These are phyloP conservation scores for Debaryomycetaceae sp. DNA, from an alignment of 1,139 yeast species.

Conservation along the genomic window DNA sequence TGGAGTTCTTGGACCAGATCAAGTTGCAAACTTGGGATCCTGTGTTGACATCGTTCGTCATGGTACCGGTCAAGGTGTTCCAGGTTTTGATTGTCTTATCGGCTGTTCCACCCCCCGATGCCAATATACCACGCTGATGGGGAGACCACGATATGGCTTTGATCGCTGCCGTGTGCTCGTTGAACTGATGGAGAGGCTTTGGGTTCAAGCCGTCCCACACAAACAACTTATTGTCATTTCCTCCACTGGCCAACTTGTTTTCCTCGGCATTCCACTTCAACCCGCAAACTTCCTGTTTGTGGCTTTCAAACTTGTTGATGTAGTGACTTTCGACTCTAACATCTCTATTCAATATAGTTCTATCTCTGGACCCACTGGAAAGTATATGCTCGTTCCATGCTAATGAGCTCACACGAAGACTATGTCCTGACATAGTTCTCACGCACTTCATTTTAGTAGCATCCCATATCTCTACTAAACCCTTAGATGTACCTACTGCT, in stretches of 20 bases:
- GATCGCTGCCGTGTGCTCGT: slow-evolving; percentile 91
- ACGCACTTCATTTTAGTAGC: slow-evolving; percentile 80
- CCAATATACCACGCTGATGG: slow-evolving; percentile 88
- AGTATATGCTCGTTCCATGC: slow-evolving; percentile 94
- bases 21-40: slow-evolving; percentile 96
- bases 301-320: slow-evolving; percentile 66
- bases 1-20: slow-evolving; percentile 88
- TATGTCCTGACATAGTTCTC: slow-evolving; percentile 90
- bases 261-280: slow-evolving; percentile 90
- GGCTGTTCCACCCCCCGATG: slow-evolving; percentile 97
- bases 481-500: slow-evolving; percentile 87
- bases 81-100: slow-evolving; percentile 88
- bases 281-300: slow-evolving; percentile 96
- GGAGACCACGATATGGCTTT: slow-evolving; percentile 98
- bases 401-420: slow-evolving; percentile 76
- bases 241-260: slow-evolving; percentile 86
- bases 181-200: slow-evolving; percentile 68
- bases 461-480: slow-evolving; percentile 94
- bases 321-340: slow-evolving; percentile 85
- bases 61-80: slow-evolving; percentile 81
- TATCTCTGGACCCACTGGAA: slow-evolving; percentile 84
- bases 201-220: slow-evolving; percentile 84
- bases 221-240: slow-evolving; percentile 81
- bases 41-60: slow-evolving; percentile 77
- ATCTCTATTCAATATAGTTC: slow-evolving; percentile 82